Conservation (phyloP, 495 filamentous ascomycete genomes). For the Penicillium coprophilum region DNA sequence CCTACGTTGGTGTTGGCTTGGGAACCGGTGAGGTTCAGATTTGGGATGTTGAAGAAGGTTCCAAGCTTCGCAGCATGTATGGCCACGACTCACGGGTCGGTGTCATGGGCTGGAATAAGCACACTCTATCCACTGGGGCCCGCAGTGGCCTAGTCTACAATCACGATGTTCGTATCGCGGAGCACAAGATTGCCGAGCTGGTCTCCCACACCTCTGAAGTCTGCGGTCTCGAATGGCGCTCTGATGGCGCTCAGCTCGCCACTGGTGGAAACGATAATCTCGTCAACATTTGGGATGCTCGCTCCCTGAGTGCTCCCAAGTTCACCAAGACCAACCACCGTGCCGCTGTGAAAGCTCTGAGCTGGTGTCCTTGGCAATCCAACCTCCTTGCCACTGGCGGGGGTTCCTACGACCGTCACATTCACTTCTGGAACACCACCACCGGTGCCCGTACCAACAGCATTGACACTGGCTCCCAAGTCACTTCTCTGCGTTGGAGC, state of each 20-base stretch:
- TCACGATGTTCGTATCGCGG: slow-evolving; percentile 95
- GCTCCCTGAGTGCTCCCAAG: slow-evolving; percentile 87
- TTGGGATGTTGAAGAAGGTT: slow-evolving; percentile 95
- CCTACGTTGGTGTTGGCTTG: slow-evolving; percentile 93
- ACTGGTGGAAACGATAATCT: slow-evolving; percentile 98
- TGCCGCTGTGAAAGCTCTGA: slow-evolving; percentile 94
- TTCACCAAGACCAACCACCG: slow-evolving; percentile 99
- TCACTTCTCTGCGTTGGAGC: slow-evolving; percentile 93
- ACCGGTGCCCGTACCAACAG: slow-evolving; percentile 96
- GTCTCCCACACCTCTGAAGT: slow-evolving; percentile 96
- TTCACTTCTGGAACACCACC: slow-evolving; percentile 99
- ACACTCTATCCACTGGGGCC: slow-evolving; percentile 90
- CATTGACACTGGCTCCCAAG: slow-evolving; percentile 96
- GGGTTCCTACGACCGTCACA: slow-evolving; percentile 93
- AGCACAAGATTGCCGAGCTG: slow-evolving; percentile 97
- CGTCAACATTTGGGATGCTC: slow-evolving; percentile 98
- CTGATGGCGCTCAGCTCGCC: slow-evolving; percentile 93
- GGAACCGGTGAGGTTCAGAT: slow-evolving; percentile 97
- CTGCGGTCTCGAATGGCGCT: slow-evolving; percentile 95
- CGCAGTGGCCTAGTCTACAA: slow-evolving; percentile 96
- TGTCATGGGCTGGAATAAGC: slow-evolving; percentile 98
- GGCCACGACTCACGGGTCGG: slow-evolving; percentile 95
- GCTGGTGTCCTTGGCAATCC: slow-evolving; percentile 98
- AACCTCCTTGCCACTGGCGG: slow-evolving; percentile 96
- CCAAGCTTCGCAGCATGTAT: slow-evolving; percentile 96